Evolutionary conservation across 495 filamentous ascomycete genomes (phyloP), one percentile per base, ranked within the genome.

Genomic region (Podospora pseudopauciseta): DNA sequence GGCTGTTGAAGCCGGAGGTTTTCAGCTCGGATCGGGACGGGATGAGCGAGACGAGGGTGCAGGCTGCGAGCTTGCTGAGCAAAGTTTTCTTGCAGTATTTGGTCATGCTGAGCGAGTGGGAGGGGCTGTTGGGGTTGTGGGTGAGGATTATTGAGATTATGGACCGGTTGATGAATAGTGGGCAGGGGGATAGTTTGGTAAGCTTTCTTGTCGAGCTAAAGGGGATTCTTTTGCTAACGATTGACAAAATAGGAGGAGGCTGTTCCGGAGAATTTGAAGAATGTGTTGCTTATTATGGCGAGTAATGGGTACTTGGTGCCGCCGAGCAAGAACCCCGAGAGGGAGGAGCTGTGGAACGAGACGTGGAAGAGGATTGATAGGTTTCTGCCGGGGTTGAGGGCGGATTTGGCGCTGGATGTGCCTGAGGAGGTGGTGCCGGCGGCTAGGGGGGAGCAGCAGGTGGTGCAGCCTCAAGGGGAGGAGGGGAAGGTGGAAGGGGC

Each of bases 81-180:
- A 97, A 94, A 77, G 92, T 97, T 15, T 99, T 97, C 80, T 74
- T 98, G 73, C 96, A 97, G 75, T 97, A 97, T 77, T 85, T 97
- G 11, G 92, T 93, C 2, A 84, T 92, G 66, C 83, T 97, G 65
- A 88, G 89, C 9, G 90, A 93, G 68, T 91, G 90, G 85, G 90
- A 93, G 20, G 93, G 91, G n/a, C 92, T 98, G 91, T 81, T 97
- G 55, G 91, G 94, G 76, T 84, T 98, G 5, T 99, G 95, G 95
- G 77, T 95, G 19, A 88, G 88, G 77, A 97, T 98, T 63, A 83
- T 99, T 73, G 92, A 95, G 77, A 92, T 98, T 64, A 94, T 98
- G 84, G 95, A 98, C 73, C 86, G 95, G 30, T 84, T 99, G 72
- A 97, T 98, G 90, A 96, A 97, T 76, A 96, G 92, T 72, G 95